Evolutionary conservation across 352 stramenopile species (phyloP).

Genomic region (Lagenidium sp.): DNA sequence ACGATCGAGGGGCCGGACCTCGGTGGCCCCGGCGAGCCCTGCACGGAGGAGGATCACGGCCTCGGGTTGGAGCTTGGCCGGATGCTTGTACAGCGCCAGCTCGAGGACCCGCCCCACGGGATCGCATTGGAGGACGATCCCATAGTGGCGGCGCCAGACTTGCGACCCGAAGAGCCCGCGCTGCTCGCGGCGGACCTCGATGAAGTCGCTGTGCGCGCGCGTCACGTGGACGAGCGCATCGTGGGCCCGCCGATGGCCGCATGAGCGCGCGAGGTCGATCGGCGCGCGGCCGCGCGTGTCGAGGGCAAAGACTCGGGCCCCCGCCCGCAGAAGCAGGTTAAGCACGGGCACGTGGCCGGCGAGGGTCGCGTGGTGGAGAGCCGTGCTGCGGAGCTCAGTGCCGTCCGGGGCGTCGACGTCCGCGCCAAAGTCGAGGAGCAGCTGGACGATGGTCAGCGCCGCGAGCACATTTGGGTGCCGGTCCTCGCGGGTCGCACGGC

Average conservation of each 20-base stretch:
- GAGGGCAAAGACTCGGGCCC: constrained; percentile 30
- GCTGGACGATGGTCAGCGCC: constrained; percentile 23
- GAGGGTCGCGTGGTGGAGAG: constrained; percentile 58
- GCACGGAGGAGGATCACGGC: constrained; percentile 40
- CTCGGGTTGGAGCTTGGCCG: constrained; percentile 22
- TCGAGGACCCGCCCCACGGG: constrained; percentile 28
- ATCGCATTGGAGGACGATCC: constrained; percentile 42
- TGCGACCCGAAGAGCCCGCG: constrained; percentile 6
- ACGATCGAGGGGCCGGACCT: too few relatives aligned
- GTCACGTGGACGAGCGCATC: constrained; percentile 34
- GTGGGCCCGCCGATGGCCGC: constrained; percentile 24
- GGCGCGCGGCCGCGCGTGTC: constrained; percentile 47
- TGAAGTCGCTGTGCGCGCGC: constrained; percentile 43
- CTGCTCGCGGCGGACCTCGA: constrained; percentile 26
- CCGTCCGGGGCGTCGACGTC: constrained; percentile 23
- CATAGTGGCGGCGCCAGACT: constrained; percentile 62
- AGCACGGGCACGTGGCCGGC: constrained; percentile 34
- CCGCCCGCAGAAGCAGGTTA: constrained; percentile 43
- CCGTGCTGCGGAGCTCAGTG: too few relatives aligned
- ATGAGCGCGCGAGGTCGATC: constrained; percentile 47
- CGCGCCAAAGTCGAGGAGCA: constrained; percentile 50
- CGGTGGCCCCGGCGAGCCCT: too few relatives aligned
- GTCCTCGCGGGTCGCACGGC: too few relatives aligned
- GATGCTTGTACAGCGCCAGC: constrained; percentile 38
- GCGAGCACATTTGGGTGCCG: too few relatives aligned